phyloP scores from a whole-genome alignment of 129 eudicot species.

The Flaveria linearis region DNA sequence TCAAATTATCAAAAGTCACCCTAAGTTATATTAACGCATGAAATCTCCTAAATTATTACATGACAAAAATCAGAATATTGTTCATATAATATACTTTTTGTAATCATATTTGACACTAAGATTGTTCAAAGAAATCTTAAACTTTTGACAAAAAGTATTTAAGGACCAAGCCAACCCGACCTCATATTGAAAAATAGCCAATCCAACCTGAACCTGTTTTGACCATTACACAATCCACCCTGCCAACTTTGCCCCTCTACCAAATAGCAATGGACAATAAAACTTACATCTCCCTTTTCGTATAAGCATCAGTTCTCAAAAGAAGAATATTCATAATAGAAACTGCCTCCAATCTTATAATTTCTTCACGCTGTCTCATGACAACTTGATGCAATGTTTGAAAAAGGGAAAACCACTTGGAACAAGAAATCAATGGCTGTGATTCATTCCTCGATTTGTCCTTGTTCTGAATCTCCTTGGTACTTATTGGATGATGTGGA shows the following conservation, averaged over 20 bases:
- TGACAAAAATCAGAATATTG: background rate
- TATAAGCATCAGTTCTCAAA: constrained; percentile 65
- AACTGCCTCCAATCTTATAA: constrained; percentile 66
- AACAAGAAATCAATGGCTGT: constrained; percentile 35
- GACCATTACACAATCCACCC: background rate
- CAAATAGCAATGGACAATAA: constrained; percentile 4
- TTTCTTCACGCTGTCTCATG: constrained; percentile 38
- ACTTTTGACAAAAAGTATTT: background rate
- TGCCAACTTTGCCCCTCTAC: background rate
- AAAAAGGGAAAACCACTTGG: constrained; percentile 57
- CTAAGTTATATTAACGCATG: background rate
- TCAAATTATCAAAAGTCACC: background rate
- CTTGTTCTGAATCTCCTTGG: constrained; percentile 30
- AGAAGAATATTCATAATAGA: constrained; percentile 74
- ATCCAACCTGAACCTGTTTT: background rate
- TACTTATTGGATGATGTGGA: constrained; percentile 24
- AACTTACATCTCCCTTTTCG: constrained; percentile 77
- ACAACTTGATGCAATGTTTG: constrained; percentile 57
- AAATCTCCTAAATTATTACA: background rate
- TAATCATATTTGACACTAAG: constrained; percentile 5
- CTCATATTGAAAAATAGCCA: background rate
- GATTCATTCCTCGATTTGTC: constrained; percentile 27
- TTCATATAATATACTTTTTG: background rate
- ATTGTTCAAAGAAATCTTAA: background rate
- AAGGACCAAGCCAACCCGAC: background rate